Conservation (phyloP, 2,329 filamentous ascomycete genomes). For the Exophiala spinifera region DNA sequence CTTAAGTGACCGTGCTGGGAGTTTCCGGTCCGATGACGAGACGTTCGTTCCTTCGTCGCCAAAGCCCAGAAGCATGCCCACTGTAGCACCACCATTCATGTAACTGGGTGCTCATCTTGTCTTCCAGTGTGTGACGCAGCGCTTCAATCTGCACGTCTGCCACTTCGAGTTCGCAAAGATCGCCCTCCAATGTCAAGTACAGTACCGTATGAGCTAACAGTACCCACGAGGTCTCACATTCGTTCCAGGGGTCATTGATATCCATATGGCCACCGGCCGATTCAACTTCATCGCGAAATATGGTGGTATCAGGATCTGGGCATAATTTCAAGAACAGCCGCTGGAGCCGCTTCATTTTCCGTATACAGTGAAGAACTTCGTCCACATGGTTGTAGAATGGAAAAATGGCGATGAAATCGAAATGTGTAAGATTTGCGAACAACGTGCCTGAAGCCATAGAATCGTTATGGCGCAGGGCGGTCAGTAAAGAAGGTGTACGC, state of each 20-base stretch:
- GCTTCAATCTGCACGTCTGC: conserved; percentile 26
- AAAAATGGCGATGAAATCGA: conserved; percentile 64
- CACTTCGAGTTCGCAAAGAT: conserved; percentile 20
- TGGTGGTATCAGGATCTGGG: conserved; percentile 37
- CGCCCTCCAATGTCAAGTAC: conserved; percentile 17
- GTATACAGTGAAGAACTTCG: conserved; percentile 43
- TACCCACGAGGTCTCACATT: conserved; percentile 52
- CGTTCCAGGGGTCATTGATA: conserved; percentile 51
- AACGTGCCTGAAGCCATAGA: conserved; percentile 33
- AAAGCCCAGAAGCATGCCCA: conserved; percentile 14
- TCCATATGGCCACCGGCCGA: conserved; percentile 36
- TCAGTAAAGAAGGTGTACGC: conserved; percentile 55
- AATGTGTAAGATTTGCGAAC: conserved; percentile 43
- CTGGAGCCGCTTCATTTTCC: conserved; percentile 50
- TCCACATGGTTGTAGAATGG: conserved; percentile 62
- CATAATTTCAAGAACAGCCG: conserved; percentile 55
- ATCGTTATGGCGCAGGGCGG: conserved; percentile 21
- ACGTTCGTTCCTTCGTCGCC: conserved; percentile 3
- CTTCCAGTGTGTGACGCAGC: conserved; percentile 17
- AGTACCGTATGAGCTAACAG: conserved; percentile 41
- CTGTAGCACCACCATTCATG: conserved; percentile 19
- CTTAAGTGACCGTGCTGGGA: too few relatives aligned
- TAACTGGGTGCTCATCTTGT: conserved; percentile 10
- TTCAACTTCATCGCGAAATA: conserved; percentile 39
- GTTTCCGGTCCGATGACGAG: too few relatives aligned